Conservation (phyloP, 2,329 filamentous ascomycete genomes). For the Fusarium xylarioides region DNA sequence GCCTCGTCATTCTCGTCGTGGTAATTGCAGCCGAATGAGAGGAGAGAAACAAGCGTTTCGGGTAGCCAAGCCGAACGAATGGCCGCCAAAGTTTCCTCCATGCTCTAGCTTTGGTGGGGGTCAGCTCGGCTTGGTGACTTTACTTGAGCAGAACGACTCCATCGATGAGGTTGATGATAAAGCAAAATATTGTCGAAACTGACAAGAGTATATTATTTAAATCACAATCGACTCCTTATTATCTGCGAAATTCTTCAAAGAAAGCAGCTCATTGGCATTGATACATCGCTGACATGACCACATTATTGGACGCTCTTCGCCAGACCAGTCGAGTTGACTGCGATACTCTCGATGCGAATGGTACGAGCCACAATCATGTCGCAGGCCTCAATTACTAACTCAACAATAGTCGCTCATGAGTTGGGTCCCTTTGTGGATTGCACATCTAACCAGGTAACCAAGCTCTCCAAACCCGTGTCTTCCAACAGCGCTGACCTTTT, state of each 20-base stretch:
- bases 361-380: constrained; percentile 23
- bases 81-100: constrained; percentile 2
- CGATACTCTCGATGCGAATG: constrained; percentile 49
- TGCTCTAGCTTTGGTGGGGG: constrained; percentile 15
- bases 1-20: not conserved
- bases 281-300: constrained; percentile 32
- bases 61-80: constrained; percentile 31
- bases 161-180: not conserved
- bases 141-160: not conserved
- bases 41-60: constrained; percentile 16
- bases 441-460: constrained; percentile 48
- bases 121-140: constrained; percentile 7
- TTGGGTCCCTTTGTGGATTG: constrained; percentile 50
- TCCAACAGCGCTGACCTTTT: not conserved
- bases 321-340: constrained; percentile 46
- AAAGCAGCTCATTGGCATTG: not conserved
- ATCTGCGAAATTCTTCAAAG: not conserved
- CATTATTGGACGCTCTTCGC: constrained; percentile 42
- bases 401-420: constrained; percentile 41
- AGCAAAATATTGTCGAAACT: not conserved
- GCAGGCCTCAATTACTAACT: constrained; percentile 6
- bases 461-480: too few relatives aligned
- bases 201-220: not conserved
- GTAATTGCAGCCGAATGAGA: constrained; percentile 25
- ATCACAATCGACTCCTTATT: not conserved